phyloP scores from a whole-genome alignment of 73 alveolate genomes.

The Paramecium sonneborni region DNA sequence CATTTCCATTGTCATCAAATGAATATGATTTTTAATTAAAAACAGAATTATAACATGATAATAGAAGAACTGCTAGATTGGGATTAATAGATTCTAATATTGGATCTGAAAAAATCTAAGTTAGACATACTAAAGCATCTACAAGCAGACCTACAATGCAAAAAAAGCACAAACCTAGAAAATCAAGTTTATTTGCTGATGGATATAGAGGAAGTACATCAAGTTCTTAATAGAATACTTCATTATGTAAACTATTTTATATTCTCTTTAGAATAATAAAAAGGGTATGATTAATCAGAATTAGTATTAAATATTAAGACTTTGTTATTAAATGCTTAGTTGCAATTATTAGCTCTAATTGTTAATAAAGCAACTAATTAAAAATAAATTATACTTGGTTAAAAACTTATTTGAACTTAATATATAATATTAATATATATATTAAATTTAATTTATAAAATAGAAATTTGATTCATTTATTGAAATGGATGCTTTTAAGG shows the following conservation, averaged over 20 bases:
- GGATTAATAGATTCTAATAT: neutral
- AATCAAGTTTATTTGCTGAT: conserved; percentile 20
- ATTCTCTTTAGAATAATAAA: neutral
- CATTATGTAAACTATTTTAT: neutral
- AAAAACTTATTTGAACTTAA: neutral
- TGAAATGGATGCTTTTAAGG: neutral
- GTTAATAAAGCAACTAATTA: neutral
- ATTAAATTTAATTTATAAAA: neutral
- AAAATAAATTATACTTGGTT: neutral
- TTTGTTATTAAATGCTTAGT: neutral
- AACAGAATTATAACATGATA: neutral
- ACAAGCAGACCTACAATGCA: neutral
- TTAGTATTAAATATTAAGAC: neutral
- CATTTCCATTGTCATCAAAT: conserved; percentile 3
- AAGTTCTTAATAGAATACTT: neutral
- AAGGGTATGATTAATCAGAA: neutral
- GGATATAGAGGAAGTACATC: conserved; percentile 32
- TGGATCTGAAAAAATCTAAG: neutral
- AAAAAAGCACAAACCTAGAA: neutral
- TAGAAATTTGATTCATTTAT: neutral
- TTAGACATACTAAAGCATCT: neutral
- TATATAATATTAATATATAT: neutral
- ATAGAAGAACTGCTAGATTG: neutral
- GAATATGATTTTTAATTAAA: neutral
- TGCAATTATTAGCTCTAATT: neutral